phyloP scores from a whole-genome alignment of 331 rosid genomes.

The Cucumis variabilis region DNA sequence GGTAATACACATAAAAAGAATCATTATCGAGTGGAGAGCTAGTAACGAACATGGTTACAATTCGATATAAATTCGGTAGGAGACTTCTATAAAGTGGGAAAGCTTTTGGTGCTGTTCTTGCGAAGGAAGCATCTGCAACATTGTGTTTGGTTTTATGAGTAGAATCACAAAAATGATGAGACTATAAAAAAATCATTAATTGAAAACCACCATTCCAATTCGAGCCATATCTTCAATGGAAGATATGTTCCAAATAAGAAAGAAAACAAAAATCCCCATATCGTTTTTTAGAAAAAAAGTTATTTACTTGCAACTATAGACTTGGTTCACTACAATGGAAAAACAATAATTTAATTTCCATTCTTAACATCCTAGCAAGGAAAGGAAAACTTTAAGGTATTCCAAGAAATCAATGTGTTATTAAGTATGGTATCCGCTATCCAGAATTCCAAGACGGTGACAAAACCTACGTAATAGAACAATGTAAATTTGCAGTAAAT shows the following conservation, averaged over 20 bases:
- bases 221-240: too few species aligned
- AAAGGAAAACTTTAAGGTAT: too few species aligned
- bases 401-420: too few species aligned
- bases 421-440: too few species aligned
- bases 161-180: too few species aligned
- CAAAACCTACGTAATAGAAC: not conserved
- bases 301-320: not conserved
- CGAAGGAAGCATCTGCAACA: slow-evolving; percentile 52
- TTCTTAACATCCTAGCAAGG: not conserved
- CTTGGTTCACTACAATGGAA: not conserved
- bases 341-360: not conserved
- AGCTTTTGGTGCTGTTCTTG: slow-evolving; percentile 42
- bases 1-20: not conserved
- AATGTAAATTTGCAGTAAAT: not conserved
- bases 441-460: not conserved
- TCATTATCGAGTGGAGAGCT: slow-evolving; percentile 70
- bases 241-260: too few species aligned
- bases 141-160: not conserved
- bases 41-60: slow-evolving; percentile 52
- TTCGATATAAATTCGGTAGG: slow-evolving; percentile 33
- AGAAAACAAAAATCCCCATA: not conserved
- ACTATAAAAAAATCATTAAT: too few species aligned
- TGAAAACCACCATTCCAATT: too few species aligned
- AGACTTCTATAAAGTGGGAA: slow-evolving; percentile 44
- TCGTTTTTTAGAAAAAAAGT: not conserved